Conservation (phyloP, 164 flowering plant species). For the Houttuynia cordata region DNA sequence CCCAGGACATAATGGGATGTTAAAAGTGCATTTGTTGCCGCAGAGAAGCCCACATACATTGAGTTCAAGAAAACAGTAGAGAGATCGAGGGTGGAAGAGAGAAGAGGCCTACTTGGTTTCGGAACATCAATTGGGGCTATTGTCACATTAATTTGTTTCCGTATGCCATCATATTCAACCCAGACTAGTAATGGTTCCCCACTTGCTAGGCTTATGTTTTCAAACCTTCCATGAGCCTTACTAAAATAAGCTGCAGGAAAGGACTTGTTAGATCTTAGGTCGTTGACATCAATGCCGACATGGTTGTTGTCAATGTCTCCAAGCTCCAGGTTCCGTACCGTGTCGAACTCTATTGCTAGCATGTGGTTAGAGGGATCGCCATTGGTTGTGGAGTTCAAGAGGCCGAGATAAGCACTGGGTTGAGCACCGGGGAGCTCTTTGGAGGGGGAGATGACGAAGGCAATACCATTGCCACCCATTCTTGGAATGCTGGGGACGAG, state of each 20-base stretch:
- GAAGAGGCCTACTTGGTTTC: slow-evolving; percentile 9
- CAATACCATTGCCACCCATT: slow-evolving; percentile 30
- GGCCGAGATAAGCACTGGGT: slow-evolving; percentile 11
- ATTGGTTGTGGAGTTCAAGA: slow-evolving; percentile 11
- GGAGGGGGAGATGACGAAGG: slow-evolving; percentile 21
- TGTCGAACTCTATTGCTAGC: slow-evolving; percentile 14
- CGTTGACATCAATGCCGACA: slow-evolving; percentile 20
- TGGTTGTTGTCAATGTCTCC: slow-evolving; percentile 19
- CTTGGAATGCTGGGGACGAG: slow-evolving; percentile 12
- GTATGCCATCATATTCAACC: slow-evolving; percentile 17
- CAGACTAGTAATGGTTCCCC: slow-evolving; percentile 15
- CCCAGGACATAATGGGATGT: slow-evolving; percentile 10
- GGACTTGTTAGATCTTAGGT: slow-evolving; percentile 11
- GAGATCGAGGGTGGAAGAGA: slow-evolving; percentile 8
- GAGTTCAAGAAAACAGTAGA: slow-evolving; percentile 1
- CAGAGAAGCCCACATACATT: slow-evolving; percentile 14
- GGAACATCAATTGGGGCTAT: slow-evolving; percentile 12
- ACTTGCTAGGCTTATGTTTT: slow-evolving; percentile 4
- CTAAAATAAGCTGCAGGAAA: slow-evolving; percentile 11
- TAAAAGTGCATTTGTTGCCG: not conserved
- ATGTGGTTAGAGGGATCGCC: slow-evolving; percentile 15
- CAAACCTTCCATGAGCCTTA: not conserved
- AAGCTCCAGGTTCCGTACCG: slow-evolving; percentile 4
- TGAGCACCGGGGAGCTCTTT: slow-evolving; percentile 6
- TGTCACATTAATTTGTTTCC: slow-evolving; percentile 11